phyloP scores from a whole-genome alignment of 2,329 filamentous ascomycete species.

The Amauroascus verrucosus region DNA sequence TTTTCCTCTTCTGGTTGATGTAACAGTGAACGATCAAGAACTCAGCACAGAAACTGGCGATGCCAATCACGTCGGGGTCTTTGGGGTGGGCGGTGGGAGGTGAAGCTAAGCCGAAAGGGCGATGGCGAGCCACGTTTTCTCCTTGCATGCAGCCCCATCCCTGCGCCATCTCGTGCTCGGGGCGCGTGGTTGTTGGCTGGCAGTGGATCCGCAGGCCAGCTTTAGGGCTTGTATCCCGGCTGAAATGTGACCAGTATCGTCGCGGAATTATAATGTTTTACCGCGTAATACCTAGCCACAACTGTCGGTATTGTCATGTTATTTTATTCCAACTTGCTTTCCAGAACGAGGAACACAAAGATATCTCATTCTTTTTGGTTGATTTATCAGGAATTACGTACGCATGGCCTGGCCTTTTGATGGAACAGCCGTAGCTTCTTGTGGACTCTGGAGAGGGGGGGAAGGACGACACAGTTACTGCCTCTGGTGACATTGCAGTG shows the following conservation, averaged over 20 bases:
- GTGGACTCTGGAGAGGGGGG: not conserved
- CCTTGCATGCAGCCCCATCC: constrained; percentile 12
- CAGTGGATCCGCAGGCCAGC: not conserved
- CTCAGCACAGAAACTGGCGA: not conserved
- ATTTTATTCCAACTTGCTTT: too few species aligned
- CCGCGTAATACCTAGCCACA: not conserved
- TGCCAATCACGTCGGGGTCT: not conserved
- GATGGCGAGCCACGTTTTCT: constrained; percentile 12
- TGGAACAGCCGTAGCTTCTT: too few species aligned
- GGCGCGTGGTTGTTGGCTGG: constrained; percentile 5
- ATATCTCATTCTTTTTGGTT: not conserved
- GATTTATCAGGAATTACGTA: too few species aligned
- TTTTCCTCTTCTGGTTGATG: not conserved
- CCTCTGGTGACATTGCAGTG: constrained; percentile 1
- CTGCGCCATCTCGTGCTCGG: constrained; percentile 11
- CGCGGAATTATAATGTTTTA: not conserved
- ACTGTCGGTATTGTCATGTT: not conserved
- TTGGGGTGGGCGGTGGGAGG: not conserved
- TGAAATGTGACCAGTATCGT: constrained; percentile 1
- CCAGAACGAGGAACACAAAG: not conserved
- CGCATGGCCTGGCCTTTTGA: too few species aligned
- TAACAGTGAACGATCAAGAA: not conserved
- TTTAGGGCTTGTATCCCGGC: constrained; percentile 6
- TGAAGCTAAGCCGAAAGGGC: constrained; percentile 5
- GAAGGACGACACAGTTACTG: not conserved